A percentile compares a stretch with the other conserved stretches of the same genome.
Evolutionary conservation across 768 basidiomycete species (phyloP).

Genomic region (Leccinum olivaceopallidum): DNA sequence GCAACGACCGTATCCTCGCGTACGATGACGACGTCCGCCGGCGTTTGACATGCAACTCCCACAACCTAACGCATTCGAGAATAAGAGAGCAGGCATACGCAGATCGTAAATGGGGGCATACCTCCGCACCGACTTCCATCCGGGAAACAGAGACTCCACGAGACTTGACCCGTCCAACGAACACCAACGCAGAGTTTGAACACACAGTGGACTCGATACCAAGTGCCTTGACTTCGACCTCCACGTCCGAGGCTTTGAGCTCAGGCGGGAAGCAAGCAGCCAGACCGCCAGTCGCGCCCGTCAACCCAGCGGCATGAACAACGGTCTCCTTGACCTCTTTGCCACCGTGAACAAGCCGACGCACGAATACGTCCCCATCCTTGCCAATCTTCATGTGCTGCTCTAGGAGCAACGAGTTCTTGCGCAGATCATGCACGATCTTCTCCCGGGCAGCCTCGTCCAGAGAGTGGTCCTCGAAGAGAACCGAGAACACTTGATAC

Average conservation of each 20-base stretch:
- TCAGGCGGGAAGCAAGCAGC: slow-evolving; percentile 23
- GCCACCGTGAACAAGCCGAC: slow-evolving; percentile 31
- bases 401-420: slow-evolving; percentile 28
- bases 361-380: slow-evolving; percentile 29
- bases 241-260: slow-evolving; percentile 19
- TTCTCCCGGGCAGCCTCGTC: slow-evolving; percentile 24
- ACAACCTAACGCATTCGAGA: slow-evolving; percentile 13
- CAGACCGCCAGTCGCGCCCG: slow-evolving; percentile 10
- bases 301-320: slow-evolving; percentile 18
- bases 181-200: slow-evolving; percentile 15
- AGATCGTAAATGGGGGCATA: not conserved
- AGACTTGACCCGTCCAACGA: slow-evolving; percentile 23
- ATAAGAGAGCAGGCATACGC: not conserved
- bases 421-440: slow-evolving; percentile 26
- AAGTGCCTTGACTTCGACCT: slow-evolving; percentile 19
- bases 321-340: slow-evolving; percentile 18
- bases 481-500: slow-evolving; percentile 28
- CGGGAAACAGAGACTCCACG: slow-evolving; percentile 8
- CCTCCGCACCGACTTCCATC: slow-evolving; percentile 11
- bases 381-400: slow-evolving; percentile 31
- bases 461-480: slow-evolving; percentile 32
- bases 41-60: slow-evolving; percentile 19
- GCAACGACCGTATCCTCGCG: slow-evolving; percentile 12
- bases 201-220: slow-evolving; percentile 9
- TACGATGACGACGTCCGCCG: slow-evolving; percentile 18